Evolutionary conservation across 495 filamentous ascomycete species (phyloP).

Genomic region (Monascus purpureus): DNA sequence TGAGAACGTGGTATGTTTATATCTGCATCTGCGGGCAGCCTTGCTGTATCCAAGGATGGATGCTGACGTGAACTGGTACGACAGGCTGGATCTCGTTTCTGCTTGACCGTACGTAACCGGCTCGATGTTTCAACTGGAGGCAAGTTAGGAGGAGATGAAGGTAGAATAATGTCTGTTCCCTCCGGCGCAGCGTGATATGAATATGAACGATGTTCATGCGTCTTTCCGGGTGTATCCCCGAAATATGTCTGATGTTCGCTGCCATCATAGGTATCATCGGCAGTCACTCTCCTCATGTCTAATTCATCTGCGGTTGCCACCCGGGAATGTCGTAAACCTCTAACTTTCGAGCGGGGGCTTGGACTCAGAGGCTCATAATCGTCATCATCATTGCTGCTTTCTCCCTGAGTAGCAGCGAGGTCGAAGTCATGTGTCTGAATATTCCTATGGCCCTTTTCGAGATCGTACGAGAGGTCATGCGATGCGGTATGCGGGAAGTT

Average conservation of each 20-base stretch:
- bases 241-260: constrained; percentile 18
- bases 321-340: constrained; percentile 10
- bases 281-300: constrained; percentile 10
- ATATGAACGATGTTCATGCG: constrained; percentile 1
- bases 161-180: constrained; percentile 8
- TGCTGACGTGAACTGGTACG: constrained; percentile 5
- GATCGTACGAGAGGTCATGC: constrained; percentile 16
- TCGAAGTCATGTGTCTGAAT: constrained; percentile 21
- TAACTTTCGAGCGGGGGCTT: constrained; percentile 25
- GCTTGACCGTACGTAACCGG: constrained; percentile 7
- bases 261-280: constrained; percentile 18
- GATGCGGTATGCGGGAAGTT: constrained; percentile 12
- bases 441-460: constrained; percentile 19
- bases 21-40: too few relatives aligned
- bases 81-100: constrained; percentile 9
- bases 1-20: too few relatives aligned
- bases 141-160: constrained; percentile 23
- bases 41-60: constrained; percentile 8
- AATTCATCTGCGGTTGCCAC: constrained; percentile 13
- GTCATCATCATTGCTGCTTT: constrained; percentile 18
- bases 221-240: constrained; percentile 15
- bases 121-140: constrained; percentile 12
- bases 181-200: constrained; percentile 4
- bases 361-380: constrained; percentile 26
- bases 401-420: constrained; percentile 10